Percentiles rank a stretch among this genome's conserved stretches.
Evolutionary conservation across 2,329 filamentous ascomycete genomes (phyloP).

Genomic region (Aspergillus awamori): DNA sequence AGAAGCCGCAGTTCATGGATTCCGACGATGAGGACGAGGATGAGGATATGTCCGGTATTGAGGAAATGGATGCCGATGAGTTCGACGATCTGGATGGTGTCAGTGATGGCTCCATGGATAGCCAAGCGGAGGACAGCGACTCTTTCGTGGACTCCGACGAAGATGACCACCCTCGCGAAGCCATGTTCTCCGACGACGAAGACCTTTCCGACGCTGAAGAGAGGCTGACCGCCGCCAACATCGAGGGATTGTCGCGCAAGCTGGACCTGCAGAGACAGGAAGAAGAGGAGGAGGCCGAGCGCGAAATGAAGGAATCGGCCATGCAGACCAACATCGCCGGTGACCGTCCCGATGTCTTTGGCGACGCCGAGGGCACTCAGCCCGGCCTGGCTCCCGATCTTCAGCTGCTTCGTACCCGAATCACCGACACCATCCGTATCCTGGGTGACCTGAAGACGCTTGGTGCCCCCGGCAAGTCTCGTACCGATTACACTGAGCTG

Average conservation of each 20-base stretch:
- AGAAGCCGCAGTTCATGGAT: constrained; percentile 36
- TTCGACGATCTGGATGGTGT: constrained; percentile 49
- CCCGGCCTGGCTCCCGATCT: constrained; percentile 80
- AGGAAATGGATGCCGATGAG: constrained; percentile 46
- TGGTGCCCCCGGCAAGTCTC: constrained; percentile 75
- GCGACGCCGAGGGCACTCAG: constrained; percentile 58
- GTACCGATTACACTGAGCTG: constrained; percentile 84
- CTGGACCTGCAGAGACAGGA: constrained; percentile 76
- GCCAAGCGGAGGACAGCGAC: constrained; percentile 59
- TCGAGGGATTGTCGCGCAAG: constrained; percentile 84
- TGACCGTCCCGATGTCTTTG: constrained; percentile 67
- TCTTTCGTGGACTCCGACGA: constrained; percentile 73
- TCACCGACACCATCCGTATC: constrained; percentile 91
- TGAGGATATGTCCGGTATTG: constrained; percentile 40
- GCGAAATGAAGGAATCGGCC: constrained; percentile 80
- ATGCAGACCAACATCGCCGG: constrained; percentile 92
- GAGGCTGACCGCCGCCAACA: constrained; percentile 91
- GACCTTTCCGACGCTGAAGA: constrained; percentile 87
- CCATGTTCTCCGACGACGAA: constrained; percentile 95
- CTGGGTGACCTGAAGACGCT: constrained; percentile 85
- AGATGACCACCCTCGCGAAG: constrained; percentile 58
- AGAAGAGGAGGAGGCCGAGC: constrained; percentile 80
- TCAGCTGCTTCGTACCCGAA: constrained; percentile 81
- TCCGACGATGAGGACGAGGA: constrained; percentile 37
- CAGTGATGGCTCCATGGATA: constrained; percentile 51